Base-by-base conservation (phyloP, 208 protist genomes). In the Trypanosoma melophagium region DNA sequence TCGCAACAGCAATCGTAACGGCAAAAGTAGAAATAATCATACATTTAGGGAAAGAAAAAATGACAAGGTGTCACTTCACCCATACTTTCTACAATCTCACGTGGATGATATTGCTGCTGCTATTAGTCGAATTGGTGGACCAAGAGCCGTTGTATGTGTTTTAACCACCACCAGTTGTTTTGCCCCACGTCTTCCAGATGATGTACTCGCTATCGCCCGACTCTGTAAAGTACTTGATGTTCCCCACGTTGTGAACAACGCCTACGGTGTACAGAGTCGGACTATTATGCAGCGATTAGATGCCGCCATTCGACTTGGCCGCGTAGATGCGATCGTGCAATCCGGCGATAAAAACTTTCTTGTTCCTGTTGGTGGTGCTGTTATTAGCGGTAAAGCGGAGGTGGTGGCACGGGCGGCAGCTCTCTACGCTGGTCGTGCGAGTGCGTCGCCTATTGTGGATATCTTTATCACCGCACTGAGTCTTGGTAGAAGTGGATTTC, bases 331-430 rank as follows among this genome's bases (percentile, higher is more conserved):
- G 12, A 80, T 98, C 25, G 84, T 99, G 22, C 98, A 99, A 60
- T 99, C 96, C 25, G 97, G 95, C 1, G 98, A 99, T 71, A 99
- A 99, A 87, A 99, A 99, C 80, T 98, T 99, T 56, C 83, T 99
- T 28, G 98, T 99, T 22, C 98, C 98, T 38, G 98, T 99, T 1
- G 98, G 98, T 13, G 98, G 87, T 13, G 68, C 88, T 7, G 66
- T 94, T 10, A 45, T 94, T 51, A 69, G 68, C 56, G 60, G 35
- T 28, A n/a, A 21, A 14, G 62, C 72, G n/a, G 24, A 65, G 0
- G 69, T 83, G 24, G 74, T 96, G 8, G 45, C 77, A 19, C 12
- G 17, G 24, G 77, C 89, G 0, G 59, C 80, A 1, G 74, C 74
- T 31, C 69, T 87, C 4, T 98, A 98, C 80, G 84, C 95, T 17